Percentiles rank a stretch among this genome's conserved stretches.
Conservation (phyloP, 2,329 filamentous ascomycete species). For the Fusarium mangiferae region DNA sequence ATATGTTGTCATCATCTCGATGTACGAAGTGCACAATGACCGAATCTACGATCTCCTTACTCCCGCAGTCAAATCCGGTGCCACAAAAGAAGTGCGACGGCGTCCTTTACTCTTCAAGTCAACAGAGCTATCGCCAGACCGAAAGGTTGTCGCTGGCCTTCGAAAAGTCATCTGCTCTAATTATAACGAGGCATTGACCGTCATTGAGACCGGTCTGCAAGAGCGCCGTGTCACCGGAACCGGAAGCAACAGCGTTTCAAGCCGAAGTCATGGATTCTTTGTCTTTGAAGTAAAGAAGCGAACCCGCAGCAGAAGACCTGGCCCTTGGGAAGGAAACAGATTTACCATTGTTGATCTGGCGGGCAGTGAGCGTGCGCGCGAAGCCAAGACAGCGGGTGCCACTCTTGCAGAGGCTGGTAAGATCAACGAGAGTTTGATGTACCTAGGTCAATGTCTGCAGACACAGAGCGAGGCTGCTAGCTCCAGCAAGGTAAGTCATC, state of each 20-base stretch:
- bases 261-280: constrained; percentile 95
- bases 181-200: constrained; percentile 85
- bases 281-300: constrained; percentile 94
- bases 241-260: constrained; percentile 91
- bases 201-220: constrained; percentile 88
- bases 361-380: constrained; percentile 90
- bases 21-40: constrained; percentile 99
- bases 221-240: constrained; percentile 91
- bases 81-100: constrained; percentile 77
- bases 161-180: constrained; percentile 88
- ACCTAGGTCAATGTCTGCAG: constrained; percentile 94
- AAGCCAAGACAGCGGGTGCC: constrained; percentile 92
- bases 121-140: constrained; percentile 86
- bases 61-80: constrained; percentile 65
- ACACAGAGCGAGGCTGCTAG: constrained; percentile 86
- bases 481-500: constrained; percentile 71
- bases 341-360: constrained; percentile 92
- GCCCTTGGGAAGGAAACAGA: constrained; percentile 78
- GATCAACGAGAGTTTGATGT: constrained; percentile 99
- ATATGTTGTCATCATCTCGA: constrained; percentile 90
- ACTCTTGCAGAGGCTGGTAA: constrained; percentile 96
- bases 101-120: constrained; percentile 90
- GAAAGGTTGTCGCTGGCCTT: constrained; percentile 93
- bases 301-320: constrained; percentile 54
- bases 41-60: constrained; percentile 94